Evolutionary conservation across 768 basidiomycete species (phyloP), one percentile per base, ranked within the genome.

Genomic region (Mycena floridula): DNA sequence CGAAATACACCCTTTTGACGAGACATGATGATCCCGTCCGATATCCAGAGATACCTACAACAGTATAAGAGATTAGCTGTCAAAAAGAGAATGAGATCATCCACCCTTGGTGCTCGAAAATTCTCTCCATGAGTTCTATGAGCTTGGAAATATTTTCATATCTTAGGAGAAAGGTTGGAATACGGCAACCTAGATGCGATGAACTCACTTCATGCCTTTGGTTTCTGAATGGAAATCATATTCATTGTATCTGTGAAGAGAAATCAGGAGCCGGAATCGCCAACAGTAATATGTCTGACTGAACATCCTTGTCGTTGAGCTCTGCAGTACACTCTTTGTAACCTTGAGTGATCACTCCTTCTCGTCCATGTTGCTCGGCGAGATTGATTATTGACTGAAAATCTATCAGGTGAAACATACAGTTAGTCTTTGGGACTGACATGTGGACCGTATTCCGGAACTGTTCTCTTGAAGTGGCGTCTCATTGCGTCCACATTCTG

Each of bases 201-300:
- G 40, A 42, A 63, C 76, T 44, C 49, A 90, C 85, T 89, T 90
- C 95, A 98, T 96, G 18, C 95, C 94, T 58, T 79, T 85, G 9
- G 92, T 95, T 61, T 96, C 91, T 3, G 69, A 75, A 63, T 97
- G 95, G 61, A 97, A 98, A 60, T 97, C 95, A 56, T 93, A 97
- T 56, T 82, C 85, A 49, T 69, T 66, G 54, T 90, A 91, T 50
- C 86, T 89, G 51, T n/a, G 16, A 41, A 6, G 40, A 26, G 21
- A 16, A 16, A 13, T 15, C 15, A 39, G n/a, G 13, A 16, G 38
- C n/a, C 13, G 8, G 4, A 16, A 13, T 15, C n/a, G n/a, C 38
- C 4, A 39, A 39, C n/a, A 24, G 13, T 16, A 15, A 3, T 24
- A 22, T 22, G n/a, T 59, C 79, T 36, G 55, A 87, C 85, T 66